Evolutionary conservation across 2,329 filamentous ascomycete genomes (phyloP).

Genomic region (Cladosporium sp.): DNA sequence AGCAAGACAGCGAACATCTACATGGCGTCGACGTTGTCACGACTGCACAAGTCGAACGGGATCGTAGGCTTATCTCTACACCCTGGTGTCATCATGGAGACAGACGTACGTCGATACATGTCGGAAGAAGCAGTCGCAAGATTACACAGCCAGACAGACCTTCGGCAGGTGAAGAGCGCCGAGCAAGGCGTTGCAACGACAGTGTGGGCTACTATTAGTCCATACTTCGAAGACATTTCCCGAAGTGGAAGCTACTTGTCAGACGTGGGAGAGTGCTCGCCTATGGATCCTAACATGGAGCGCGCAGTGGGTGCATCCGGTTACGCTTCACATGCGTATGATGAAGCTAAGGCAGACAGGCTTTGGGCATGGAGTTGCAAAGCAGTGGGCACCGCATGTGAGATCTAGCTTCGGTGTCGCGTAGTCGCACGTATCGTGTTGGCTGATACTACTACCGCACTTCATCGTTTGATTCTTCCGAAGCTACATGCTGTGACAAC

Average conservation of each 20-base stretch:
- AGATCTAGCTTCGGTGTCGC: not conserved
- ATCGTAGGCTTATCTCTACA: slow-evolving; percentile 49
- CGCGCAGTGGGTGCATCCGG: not conserved
- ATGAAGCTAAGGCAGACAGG: not conserved
- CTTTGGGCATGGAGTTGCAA: not conserved
- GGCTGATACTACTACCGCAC: not conserved
- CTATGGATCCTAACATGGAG: not conserved
- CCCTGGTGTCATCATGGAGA: slow-evolving; percentile 32
- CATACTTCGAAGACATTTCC: not conserved
- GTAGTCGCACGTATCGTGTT: not conserved
- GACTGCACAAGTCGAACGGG: slow-evolving; percentile 45
- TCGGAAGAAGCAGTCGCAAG: not conserved
- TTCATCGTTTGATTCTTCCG: too few species aligned
- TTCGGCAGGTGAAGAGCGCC: slow-evolving; percentile 14
- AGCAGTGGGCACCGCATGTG: not conserved
- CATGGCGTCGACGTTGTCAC: slow-evolving; percentile 53
- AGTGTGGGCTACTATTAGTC: slow-evolving; percentile 43
- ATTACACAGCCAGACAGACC: not conserved
- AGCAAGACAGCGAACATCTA: slow-evolving; percentile 56
- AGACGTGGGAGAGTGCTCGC: not conserved
- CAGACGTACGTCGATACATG: not conserved
- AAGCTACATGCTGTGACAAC: too few species aligned
- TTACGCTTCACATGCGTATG: not conserved
- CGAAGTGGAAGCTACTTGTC: not conserved
- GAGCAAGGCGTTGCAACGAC: slow-evolving; percentile 53